Evolutionary conservation across 1,284 basidiomycete species (phyloP), one percentile per base, ranked within the genome.

Genomic region (Ustilago tritici): DNA sequence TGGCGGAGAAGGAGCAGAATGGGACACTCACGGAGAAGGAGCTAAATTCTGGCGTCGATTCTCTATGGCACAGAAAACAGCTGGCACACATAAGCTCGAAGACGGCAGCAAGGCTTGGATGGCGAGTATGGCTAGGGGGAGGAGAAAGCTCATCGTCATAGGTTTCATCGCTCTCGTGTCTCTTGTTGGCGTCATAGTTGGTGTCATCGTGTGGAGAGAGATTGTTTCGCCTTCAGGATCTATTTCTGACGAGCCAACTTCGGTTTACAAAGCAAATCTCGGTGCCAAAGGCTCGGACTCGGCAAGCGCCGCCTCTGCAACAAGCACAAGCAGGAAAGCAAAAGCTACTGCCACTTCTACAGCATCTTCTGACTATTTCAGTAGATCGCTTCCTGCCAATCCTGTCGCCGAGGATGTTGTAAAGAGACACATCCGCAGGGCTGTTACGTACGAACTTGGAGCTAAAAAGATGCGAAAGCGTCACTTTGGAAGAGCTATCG

Each of bases 21-120:
- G 82, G 82, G 82, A 84, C 56, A 73, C 74, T 10, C 46, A 75
- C 19, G 82, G 82, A 5, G 63, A 74, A 53, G 82, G 81, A 5
- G 81, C 79, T 55, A 78, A 78, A 32, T 84, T 84, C 74, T 84
- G 82, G 82, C 66, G 70, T 36, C 77, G 81, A 43, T 84, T 84
- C 65, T 68, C 64, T 23, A 55, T 70, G 34, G 81, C 81, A 10
- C 82, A 84, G 49, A 76, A 73, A 55, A 70, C 28, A 3, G 72
- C 79, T 10, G 64, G 78, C 38, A 54, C 67, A 38, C 59, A 64
- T 28, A 74, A 74, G 61, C 56, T 74, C 50, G 71, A 82, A 38
- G 70, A 58, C 5, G 68, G 63, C 31, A 70, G 69, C 56, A 76
- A 56, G 36, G 69, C 69, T 3, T 76, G 71, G 70, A 65, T 70